Evolutionary conservation across 805 yeast genomes (phyloP).

Genomic region (Cyberlindnera mrakii): DNA sequence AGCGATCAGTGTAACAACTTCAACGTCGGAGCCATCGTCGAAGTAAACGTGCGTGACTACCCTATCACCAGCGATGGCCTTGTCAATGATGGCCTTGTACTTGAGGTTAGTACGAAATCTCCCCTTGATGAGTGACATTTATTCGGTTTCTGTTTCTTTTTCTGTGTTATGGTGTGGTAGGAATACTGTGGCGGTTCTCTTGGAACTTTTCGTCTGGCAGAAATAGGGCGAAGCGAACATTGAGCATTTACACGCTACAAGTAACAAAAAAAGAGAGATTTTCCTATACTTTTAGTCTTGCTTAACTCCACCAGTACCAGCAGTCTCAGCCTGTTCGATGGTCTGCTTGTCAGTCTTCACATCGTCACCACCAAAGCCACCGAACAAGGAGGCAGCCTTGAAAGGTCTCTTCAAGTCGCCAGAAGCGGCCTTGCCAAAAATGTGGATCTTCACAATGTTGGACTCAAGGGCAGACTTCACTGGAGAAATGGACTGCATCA

Average conservation of each 20-base stretch:
- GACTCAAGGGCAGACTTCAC: constrained; percentile 85
- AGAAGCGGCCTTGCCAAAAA: constrained; percentile 72
- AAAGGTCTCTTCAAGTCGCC: constrained; percentile 97
- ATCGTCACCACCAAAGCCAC: constrained; percentile 42
- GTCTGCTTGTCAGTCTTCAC: constrained; percentile 83
- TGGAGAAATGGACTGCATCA: constrained; percentile 90
- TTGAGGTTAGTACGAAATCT: constrained; percentile 23
- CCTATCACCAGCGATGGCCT: constrained; percentile 74
- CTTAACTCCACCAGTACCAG: constrained; percentile 84
- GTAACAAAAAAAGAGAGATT: too few species aligned
- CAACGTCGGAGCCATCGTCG: constrained; percentile 44
- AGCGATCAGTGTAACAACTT: constrained; percentile 59
- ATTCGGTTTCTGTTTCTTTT: neutral
- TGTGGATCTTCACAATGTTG: constrained; percentile 85
- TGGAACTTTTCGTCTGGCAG: too few species aligned
- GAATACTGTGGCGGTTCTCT: neutral
- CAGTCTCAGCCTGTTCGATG: constrained; percentile 74
- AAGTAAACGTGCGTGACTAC: constrained; percentile 52
- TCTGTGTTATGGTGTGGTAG: neutral
- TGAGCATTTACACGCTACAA: too few species aligned
- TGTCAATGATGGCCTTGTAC: constrained; percentile 56
- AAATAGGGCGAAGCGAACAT: too few species aligned
- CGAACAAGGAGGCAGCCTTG: constrained; percentile 78
- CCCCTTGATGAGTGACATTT: constrained; percentile 16
- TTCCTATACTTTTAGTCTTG: constrained; percentile 11